Conservation (phyloP, 257 asterid genomes). For the Capsicum pubescens region DNA sequence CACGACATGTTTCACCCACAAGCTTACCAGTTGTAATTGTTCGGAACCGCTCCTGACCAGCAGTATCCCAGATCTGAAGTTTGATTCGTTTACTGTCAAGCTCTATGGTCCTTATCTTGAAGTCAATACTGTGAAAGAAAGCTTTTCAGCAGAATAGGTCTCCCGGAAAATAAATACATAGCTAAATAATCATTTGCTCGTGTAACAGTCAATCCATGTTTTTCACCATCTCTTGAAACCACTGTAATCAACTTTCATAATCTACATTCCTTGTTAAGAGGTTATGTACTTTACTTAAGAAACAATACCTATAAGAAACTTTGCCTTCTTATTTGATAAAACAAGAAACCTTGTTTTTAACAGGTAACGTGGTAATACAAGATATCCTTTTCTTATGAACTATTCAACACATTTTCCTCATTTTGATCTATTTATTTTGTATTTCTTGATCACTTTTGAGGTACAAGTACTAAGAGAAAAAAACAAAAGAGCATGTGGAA, state of each 20-base stretch:
- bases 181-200: neutral
- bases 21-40: slow-evolving; percentile 68
- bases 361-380: neutral
- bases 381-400: neutral
- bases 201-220: neutral
- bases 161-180: neutral
- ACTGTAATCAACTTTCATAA: neutral
- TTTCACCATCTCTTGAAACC: neutral
- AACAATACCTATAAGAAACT: neutral
- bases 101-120: slow-evolving; percentile 71
- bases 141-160: neutral
- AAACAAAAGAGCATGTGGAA: neutral
- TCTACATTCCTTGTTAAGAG: neutral
- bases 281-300: neutral
- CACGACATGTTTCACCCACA: slow-evolving; percentile 1
- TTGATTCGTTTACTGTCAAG: slow-evolving; percentile 70
- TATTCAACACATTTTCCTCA: neutral
- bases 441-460: slow-evolving; percentile 15
- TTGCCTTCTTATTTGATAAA: neutral
- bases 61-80: slow-evolving; percentile 75
- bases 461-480: neutral
- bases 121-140: slow-evolving; percentile 58
- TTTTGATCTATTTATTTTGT: neutral
- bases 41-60: slow-evolving; percentile 74
- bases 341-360: slow-evolving; percentile 1